Evolutionary conservation across 441 rosid genomes (phyloP), one percentile per base, ranked within the genome.

Genomic region (Eutrema salsugineum): DNA sequence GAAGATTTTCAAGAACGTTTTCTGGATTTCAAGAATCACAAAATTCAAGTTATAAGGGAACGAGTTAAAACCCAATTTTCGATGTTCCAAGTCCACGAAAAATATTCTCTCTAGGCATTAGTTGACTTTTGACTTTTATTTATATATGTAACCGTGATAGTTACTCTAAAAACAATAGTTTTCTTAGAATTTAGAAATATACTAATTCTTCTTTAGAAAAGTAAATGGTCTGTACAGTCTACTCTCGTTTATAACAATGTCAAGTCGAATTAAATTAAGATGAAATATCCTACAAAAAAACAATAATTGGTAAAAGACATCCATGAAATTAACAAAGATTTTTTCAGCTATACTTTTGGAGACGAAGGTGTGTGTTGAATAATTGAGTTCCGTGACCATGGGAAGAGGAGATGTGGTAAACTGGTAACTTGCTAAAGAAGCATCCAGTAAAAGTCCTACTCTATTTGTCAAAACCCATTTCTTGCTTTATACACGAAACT

Each of bases 51-150:
- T 30, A 40, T 54, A 54, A 63, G 35, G 75, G n/a, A 36, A 20
- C 19, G 58, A 47, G 5, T 47, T 70, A 10, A 71, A 47, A 48
- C 22, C 7, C 36, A 66, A 38, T 30, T 56, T 14, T 72, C 3
- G 16, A 40, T 27, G 30, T 57, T 73, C 60, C 19, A 65, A 36
- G 51, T 55, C 44, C 38, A 44, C 11, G 32, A 14, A 63, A 43
- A 36, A 38, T 63, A 64, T 56, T 47, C 77, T 51, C 19, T 72
- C 5, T 12, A 28, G 5, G 60, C 48, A 33, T 16, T 27, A 30
- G 72, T 73, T 49, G 72, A 58, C 67, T 49, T 7, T 20, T 11
- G 62, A 65, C 16, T 66, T 47, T 17, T 55, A 24, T 19, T 44
- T 17, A 7, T 5, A 35, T 6, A 49, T 62, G 35, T 30, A 62